These are phyloP conservation scores for Suhomyces chickasaworum DNA, from an alignment of 1,139 yeast species.

Conservation along the genomic window DNA sequence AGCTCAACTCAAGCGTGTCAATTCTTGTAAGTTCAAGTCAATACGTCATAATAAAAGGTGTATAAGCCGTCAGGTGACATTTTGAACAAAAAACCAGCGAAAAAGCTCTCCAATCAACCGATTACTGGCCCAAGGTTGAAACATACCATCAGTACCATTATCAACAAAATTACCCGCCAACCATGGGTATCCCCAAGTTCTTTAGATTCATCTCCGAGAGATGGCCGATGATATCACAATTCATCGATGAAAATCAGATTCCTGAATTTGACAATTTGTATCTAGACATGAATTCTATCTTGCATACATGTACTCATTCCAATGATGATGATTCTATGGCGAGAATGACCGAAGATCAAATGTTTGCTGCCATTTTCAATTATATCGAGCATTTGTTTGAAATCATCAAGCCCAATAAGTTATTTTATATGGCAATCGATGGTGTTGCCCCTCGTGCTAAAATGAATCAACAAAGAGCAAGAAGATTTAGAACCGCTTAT, in stretches of 20 bases:
- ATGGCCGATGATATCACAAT: constrained; percentile 95
- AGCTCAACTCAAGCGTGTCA: background rate
- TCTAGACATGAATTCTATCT: constrained; percentile 95
- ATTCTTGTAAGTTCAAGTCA: background rate
- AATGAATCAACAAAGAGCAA: constrained; percentile 98
- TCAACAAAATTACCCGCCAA: background rate
- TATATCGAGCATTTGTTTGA: constrained; percentile 93
- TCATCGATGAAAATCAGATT: constrained; percentile 79
- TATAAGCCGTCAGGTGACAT: background rate
- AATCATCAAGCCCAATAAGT: constrained; percentile 80
- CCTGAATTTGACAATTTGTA: constrained; percentile 95
- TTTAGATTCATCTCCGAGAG: constrained; percentile 96
- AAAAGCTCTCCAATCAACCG: background rate
- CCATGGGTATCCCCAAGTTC: constrained; percentile 86
- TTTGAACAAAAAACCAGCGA: background rate
- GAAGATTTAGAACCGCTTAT: constrained; percentile 93
- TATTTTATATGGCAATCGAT: constrained; percentile 96
- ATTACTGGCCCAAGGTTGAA: background rate
- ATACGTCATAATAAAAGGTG: background rate
- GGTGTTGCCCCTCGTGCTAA: constrained; percentile 99
- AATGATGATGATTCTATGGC: constrained; percentile 55
- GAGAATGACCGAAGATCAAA: constrained; percentile 83
- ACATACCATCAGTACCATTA: background rate
- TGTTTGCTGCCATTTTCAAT: constrained; percentile 88
- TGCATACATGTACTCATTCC: constrained; percentile 90